Evolutionary conservation across 2,329 filamentous ascomycete genomes (phyloP), one percentile per base, ranked within the genome.

Genomic region (Sporothrix brunneoviolacea): DNA sequence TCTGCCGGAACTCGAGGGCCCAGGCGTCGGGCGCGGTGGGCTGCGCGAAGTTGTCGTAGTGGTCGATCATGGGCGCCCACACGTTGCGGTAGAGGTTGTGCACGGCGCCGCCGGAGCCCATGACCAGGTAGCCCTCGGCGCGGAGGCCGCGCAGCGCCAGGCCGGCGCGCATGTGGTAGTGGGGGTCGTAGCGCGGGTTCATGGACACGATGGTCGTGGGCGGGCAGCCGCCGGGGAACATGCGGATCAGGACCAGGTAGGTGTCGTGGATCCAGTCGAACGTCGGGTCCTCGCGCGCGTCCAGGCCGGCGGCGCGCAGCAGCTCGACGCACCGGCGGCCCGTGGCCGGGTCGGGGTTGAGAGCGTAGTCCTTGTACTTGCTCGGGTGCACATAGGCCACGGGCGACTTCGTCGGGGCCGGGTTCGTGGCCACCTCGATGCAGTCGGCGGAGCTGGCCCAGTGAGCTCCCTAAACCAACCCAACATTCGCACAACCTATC

Each of bases 231-330:
- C 60, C 56, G 0, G 82, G 83, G 56, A 86, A 86, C 82, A 87
- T 86, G 48, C 81, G 72, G 60, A 86, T 83, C 8, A 86, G 68
- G 51, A 86, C 76, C 3, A 86, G 72, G 60, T 80, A 86, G 0
- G 80, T 84, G 63, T 87, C 83, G 68, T 87, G 82, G 61, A 86
- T 86, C 83, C 82, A 86, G 60, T 86, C 78, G 56, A 86, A 86
- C 0, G 60, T 69, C 0, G 70, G 58, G 59, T 85, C 81, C 1
- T 63, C 66, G 4, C 64, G 60, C 2, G 73, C 78, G 30, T 77
- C 68, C 64, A 85, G 77, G 8, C 81, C 80, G 2, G 71, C 70
- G 2, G 62, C 60, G 4, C 64, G 56, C 2, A 86, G 70, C 46
- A 79, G 65, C 0, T 64, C 57, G 40, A 83, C 70, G 59, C 76